phyloP scores from a whole-genome alignment of 2,329 filamentous ascomycete genomes.

The Pezicula carpinea region DNA sequence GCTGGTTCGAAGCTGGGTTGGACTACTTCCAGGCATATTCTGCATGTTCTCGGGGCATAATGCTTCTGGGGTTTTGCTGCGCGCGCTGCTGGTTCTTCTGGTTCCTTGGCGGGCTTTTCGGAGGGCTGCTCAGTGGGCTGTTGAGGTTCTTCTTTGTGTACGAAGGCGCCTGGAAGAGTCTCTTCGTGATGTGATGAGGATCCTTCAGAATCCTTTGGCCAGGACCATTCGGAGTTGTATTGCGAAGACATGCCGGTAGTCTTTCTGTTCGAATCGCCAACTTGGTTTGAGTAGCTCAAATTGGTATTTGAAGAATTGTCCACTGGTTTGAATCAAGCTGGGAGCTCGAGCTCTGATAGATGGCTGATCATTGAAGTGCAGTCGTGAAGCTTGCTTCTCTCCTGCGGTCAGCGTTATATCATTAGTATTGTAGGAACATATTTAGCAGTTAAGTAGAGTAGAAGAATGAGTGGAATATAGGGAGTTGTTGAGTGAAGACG shows the following conservation, averaged over 20 bases:
- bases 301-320: not conserved
- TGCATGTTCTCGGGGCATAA: conserved; percentile 72
- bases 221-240: conserved; percentile 14
- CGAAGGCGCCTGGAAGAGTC: conserved; percentile 9
- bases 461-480: not conserved
- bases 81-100: conserved; percentile 20
- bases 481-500: not conserved
- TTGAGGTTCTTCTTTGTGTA: conserved; percentile 6
- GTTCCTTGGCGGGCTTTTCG: conserved; percentile 10
- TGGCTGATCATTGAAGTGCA: not conserved
- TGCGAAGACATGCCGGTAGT: not conserved
- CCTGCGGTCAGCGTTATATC: not conserved
- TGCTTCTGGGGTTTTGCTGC: conserved; percentile 34
- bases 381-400: not conserved
- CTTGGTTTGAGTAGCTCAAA: not conserved
- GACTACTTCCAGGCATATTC: conserved; percentile 78
- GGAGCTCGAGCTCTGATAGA: not conserved
- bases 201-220: conserved; percentile 12
- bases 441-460: not conserved
- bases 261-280: too few relatives aligned
- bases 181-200: conserved; percentile 1
- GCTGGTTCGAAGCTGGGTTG: conserved; percentile 53
- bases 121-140: not conserved
- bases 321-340: too few relatives aligned
- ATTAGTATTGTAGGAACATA: not conserved